Percentiles rank a stretch among this genome's conserved stretches.
phyloP scores from a whole-genome alignment of 83 land plant species.

The Diphasiastrum complanatum region DNA sequence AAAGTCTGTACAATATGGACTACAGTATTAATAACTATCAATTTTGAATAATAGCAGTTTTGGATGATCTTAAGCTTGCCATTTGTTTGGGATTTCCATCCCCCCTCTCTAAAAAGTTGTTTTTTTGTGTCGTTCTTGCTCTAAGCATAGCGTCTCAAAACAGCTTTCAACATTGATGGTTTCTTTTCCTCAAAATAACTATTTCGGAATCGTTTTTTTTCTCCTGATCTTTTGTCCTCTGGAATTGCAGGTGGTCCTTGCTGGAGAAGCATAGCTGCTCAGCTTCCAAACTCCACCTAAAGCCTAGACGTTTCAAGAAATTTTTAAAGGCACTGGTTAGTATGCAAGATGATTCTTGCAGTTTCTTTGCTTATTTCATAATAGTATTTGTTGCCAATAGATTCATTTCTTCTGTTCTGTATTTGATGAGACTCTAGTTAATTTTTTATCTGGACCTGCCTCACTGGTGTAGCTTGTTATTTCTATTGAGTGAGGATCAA shows the following conservation, averaged over 20 bases:
- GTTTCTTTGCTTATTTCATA: not conserved
- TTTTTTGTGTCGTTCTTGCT: too few relatives aligned
- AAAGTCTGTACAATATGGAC: not conserved
- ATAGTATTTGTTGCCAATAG: too few relatives aligned
- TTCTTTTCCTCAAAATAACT: not conserved
- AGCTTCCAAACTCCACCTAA: slow-evolving; percentile 74
- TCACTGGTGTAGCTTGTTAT: too few relatives aligned
- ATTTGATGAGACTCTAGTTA: too few relatives aligned
- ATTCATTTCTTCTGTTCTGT: too few relatives aligned
- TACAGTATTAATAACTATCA: too few relatives aligned
- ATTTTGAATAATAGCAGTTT: too few relatives aligned
- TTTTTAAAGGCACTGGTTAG: slow-evolving; percentile 73
- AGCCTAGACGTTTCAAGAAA: slow-evolving; percentile 76
- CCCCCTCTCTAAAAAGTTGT: too few relatives aligned
- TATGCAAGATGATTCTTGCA: slow-evolving; percentile 11
- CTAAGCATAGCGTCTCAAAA: not conserved
- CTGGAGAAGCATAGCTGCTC: slow-evolving; percentile 83
- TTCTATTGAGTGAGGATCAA: too few relatives aligned
- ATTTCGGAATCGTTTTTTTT: slow-evolving; percentile 3
- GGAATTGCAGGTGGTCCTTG: slow-evolving; percentile 71
- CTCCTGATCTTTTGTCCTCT: not conserved
- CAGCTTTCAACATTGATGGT: not conserved
- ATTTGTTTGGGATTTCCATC: too few relatives aligned
- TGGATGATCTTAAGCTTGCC: too few relatives aligned
- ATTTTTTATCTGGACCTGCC: too few relatives aligned